Base-by-base conservation (phyloP, 1,284 basidiomycete genomes). In the Phlebopus sp. region DNA sequence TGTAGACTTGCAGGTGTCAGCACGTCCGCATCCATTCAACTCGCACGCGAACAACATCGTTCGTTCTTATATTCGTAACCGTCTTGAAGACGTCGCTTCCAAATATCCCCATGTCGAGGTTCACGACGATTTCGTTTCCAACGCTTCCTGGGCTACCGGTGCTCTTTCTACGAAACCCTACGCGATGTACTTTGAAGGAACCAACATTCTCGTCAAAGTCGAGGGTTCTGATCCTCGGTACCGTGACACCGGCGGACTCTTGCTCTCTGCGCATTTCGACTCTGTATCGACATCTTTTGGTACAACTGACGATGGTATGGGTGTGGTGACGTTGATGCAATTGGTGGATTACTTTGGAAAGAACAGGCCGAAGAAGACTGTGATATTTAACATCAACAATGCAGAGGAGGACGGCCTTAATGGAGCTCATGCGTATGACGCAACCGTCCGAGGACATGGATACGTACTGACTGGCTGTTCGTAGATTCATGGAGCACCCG, bases 191-290 rank as follows among this genome's bases (percentile, higher is more conserved):
- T 88, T 86, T 55, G 84, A 90, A 62, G 83, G 84, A 8, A 82
- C 71, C 23, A 90, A 90, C 56, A 70, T 90, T 30, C 68, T 89
- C 2, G 79, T 87, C 46, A 86, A 81, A 58, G 71, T 88, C 13
- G 77, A 83, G 42, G 87, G 88, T 4, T 74, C 72, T 0, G 69
- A 78, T 11, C 59, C 62, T 5, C 54, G 56, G 5, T 65, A 60
- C 29, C 47, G 54, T 27, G 50, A 71, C 10, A 53, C 59, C 9
- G 69, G 76, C 21, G 81, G 78, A 0, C 80, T 86, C 3, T 64
- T 91, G n/a, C 82, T 91, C 51, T 89, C 86, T 0, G 86, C 86
- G 2, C 89, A 91, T 57, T 88, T 81, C 60, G 87, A 90, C 65
- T 88, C 86, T 0, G 86, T 90, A 1, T 85, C 86, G 0, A 86